Percentiles rank a stretch among this genome's conserved stretches.
These are phyloP conservation scores for Solidago caesia DNA, from an alignment of 129 eudicot genomes.

Conservation along the genomic window DNA sequence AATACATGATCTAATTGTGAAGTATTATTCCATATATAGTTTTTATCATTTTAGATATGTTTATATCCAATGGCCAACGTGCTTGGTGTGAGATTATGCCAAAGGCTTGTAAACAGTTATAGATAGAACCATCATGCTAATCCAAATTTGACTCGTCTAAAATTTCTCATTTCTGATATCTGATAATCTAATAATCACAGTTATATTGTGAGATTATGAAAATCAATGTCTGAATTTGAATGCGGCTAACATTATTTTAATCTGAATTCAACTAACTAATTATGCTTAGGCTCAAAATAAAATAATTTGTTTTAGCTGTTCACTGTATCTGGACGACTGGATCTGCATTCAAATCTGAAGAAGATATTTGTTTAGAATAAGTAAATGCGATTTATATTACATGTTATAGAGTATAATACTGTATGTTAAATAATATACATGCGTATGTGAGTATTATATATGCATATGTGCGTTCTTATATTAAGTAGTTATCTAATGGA, in stretches of 20 bases:
- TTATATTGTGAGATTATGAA: background rate
- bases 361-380: background rate
- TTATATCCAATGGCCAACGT: background rate
- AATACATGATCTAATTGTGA: constrained; percentile 1
- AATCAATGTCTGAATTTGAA: constrained; percentile 9
- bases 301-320: background rate
- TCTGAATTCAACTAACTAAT: background rate
- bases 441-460: background rate
- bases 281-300: background rate
- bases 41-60: background rate
- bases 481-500: background rate
- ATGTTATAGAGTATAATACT: background rate
- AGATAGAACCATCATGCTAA: background rate
- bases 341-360: background rate
- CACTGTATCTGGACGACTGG: background rate
- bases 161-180: background rate
- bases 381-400: background rate
- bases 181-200: no score
- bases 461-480: constrained; percentile 11
- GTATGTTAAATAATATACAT: background rate
- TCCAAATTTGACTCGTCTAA: background rate
- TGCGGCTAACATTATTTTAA: background rate
- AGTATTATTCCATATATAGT: background rate
- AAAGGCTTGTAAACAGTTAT: background rate
- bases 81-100: constrained; percentile 10